Evolutionary conservation across 345 rosid species (phyloP), one percentile per base, ranked within the genome.

Genomic region (Acer saccharum): DNA sequence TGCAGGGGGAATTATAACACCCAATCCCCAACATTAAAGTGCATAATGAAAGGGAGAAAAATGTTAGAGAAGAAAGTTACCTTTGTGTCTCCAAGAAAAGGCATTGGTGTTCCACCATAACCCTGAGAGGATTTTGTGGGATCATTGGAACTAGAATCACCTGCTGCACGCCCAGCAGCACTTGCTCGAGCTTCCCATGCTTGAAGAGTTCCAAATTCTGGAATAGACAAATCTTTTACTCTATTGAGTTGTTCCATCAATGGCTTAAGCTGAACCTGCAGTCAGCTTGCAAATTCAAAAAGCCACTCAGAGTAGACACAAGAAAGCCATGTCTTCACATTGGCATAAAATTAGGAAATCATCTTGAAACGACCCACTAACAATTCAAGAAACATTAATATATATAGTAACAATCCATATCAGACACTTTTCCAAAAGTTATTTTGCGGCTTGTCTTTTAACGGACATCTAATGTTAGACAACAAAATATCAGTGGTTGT

Each of bases 141-240:
- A 85, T 95, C 98, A 85, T 82, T 85, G 57, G 95, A 84, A 72
- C 81, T 80, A 61, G 82, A 78, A 84, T 90, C 96, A 65, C 94
- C 94, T 70, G 44, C 68, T 12, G 78, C 89, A 70, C 92, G 95
- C 41, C 83, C 90, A 80, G 84, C 90, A 43, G 89, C 91, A 78
- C 83, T 86, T 72, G 93, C 99, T 73, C 85, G 96, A 85, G 95
- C 92, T 85, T 94, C 97, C 98, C 99, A 94, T 9, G 94, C 95
- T 77, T 77, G 94, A 70, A 96, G 89, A 73, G 77, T 78, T 75
- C 90, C 97, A 87, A 86, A 92, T 78, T 87, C 97, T 54, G 97
- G 98, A 82, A 87, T 76, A 12, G 85, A 76, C 81, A 96, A 76
- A 84, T 94, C 98, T 84, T 92, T 92, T 27, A 96, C 93, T 86